Conservation (phyloP, 352 stramenopile species). For the Elongisporangium anandrum region DNA sequence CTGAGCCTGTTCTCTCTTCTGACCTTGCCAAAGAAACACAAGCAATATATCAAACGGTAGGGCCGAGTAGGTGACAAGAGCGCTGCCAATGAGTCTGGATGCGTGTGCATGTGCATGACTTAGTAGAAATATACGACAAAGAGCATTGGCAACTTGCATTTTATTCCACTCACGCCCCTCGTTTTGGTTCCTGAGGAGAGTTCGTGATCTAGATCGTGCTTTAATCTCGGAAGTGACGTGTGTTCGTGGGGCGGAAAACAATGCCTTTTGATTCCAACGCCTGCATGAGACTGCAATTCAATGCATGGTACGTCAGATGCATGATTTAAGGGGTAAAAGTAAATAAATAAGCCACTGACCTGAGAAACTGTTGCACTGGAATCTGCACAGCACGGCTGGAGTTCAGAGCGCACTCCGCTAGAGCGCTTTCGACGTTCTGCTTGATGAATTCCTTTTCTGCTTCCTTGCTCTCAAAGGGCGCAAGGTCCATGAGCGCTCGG, state of each 20-base stretch:
- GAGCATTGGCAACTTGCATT: neutral
- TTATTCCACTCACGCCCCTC: neutral
- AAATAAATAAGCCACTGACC: constrained; percentile 8
- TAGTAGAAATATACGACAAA: neutral
- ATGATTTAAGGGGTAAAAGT: neutral
- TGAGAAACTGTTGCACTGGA: constrained; percentile 50
- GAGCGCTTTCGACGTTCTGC: constrained; percentile 37
- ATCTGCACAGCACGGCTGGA: constrained; percentile 64
- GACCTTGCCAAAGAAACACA: neutral
- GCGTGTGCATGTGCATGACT: neutral
- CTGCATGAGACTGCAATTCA: constrained; percentile 36
- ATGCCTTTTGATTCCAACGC: constrained; percentile 38
- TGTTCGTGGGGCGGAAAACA: constrained; percentile 45
- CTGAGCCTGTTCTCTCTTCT: neutral
- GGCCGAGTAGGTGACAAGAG: neutral
- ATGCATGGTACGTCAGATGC: neutral
- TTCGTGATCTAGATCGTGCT: neutral
- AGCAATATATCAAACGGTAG: neutral
- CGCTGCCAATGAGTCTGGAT: neutral
- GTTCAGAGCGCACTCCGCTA: constrained; percentile 36
- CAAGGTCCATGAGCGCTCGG: constrained; percentile 20
- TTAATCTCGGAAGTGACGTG: constrained; percentile 66
- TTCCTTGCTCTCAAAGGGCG: constrained; percentile 21
- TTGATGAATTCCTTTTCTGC: constrained; percentile 33
- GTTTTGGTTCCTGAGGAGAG: too few relatives aligned